A percentile compares a stretch with the other conserved stretches of the same genome.
Evolutionary conservation across 2,329 filamentous ascomycete genomes (phyloP).

Genomic region (Sporothrix mexicana): DNA sequence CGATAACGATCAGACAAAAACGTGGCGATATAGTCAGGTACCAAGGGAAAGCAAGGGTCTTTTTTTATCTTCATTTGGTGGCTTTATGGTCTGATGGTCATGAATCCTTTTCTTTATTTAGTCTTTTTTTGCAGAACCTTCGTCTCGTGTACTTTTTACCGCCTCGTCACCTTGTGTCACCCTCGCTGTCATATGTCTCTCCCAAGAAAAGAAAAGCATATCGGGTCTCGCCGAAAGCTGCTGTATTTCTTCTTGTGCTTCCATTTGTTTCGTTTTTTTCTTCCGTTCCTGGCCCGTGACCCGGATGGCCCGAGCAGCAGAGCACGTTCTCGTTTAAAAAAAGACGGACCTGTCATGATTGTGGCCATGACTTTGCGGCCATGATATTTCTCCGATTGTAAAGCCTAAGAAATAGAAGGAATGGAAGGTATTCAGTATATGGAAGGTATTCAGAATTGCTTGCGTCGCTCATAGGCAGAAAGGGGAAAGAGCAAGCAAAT

Average conservation of each 20-base stretch:
- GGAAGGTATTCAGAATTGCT: neutral
- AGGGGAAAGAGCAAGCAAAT: too few relatives aligned
- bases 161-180: constrained; percentile 14
- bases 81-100: too few relatives aligned
- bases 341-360: neutral
- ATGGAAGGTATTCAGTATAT: neutral
- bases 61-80: neutral
- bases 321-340: neutral
- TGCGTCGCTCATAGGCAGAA: too few relatives aligned
- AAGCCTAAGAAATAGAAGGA: neutral
- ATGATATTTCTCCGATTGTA: neutral
- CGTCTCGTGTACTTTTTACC: neutral
- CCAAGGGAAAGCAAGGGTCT: neutral
- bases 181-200: constrained; percentile 8
- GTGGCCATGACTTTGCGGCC: neutral
- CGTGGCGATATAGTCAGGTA: constrained; percentile 6
- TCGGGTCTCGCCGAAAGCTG: constrained; percentile 20
- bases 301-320: constrained; percentile 12
- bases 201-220: neutral
- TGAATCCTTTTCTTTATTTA: neutral
- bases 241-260: neutral
- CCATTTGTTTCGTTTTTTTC: neutral
- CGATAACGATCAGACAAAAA: constrained; percentile 5
- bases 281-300: neutral
- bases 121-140: neutral